A percentile compares a stretch with the other conserved stretches of the same genome.
Evolutionary conservation across 2,329 filamentous ascomycete species (phyloP).

Genomic region (Curvularia sp.): DNA sequence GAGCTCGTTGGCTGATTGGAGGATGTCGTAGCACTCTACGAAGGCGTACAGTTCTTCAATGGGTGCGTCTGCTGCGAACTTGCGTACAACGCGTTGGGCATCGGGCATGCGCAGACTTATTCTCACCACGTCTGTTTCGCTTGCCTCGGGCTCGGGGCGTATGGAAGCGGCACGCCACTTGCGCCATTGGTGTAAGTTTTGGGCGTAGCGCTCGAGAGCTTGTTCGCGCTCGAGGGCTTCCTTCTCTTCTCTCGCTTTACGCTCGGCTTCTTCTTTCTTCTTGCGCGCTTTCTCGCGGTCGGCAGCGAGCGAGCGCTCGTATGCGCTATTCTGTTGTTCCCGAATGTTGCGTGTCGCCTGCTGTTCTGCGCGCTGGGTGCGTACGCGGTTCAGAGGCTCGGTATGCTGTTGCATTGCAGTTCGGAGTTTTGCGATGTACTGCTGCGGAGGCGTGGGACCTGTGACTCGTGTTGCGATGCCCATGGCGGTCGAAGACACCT

Average conservation of each 20-base stretch:
- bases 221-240: slow-evolving; percentile 70
- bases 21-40: slow-evolving; percentile 83
- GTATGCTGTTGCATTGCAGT: slow-evolving; percentile 76
- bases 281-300: slow-evolving; percentile 84
- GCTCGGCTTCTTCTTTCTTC: slow-evolving; percentile 76
- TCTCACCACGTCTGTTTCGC: slow-evolving; percentile 74
- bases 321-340: slow-evolving; percentile 90
- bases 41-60: slow-evolving; percentile 95
- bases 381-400: slow-evolving; percentile 74
- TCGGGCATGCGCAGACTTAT: slow-evolving; percentile 68
- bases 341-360: slow-evolving; percentile 80
- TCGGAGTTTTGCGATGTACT: slow-evolving; percentile 79
- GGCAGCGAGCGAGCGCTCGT: slow-evolving; percentile 86
- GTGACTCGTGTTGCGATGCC: slow-evolving; percentile 81
- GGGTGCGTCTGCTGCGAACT: slow-evolving; percentile 71
- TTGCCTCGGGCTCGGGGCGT: slow-evolving; percentile 69
- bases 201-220: slow-evolving; percentile 63
- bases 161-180: slow-evolving; percentile 77
- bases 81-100: slow-evolving; percentile 77
- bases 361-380: slow-evolving; percentile 79
- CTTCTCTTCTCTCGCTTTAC: slow-evolving; percentile 65
- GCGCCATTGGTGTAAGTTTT: slow-evolving; percentile 74
- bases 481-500: slow-evolving; percentile 85
- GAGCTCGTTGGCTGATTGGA: slow-evolving; percentile 55
- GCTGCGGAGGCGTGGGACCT: slow-evolving; percentile 71